phyloP scores from a whole-genome alignment of 345 rosid genomes.

The Gynandropsis gynandra region DNA sequence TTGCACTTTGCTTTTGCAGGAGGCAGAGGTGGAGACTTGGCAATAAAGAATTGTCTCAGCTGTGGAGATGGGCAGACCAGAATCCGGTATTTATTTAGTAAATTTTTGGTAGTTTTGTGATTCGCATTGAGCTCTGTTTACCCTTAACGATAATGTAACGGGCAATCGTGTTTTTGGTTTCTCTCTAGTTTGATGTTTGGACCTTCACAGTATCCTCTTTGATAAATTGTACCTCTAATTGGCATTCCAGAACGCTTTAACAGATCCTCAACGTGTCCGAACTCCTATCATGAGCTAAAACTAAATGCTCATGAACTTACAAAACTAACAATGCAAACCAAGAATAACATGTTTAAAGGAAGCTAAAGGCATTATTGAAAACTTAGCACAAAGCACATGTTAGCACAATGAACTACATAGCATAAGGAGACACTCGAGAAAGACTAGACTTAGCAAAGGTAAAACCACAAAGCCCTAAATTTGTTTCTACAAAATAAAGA shows the following conservation, averaged over 20 bases:
- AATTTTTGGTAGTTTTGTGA: constrained; percentile 1
- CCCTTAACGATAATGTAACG: not conserved
- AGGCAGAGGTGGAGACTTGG: constrained; percentile 88
- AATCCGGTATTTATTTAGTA: constrained; percentile 50
- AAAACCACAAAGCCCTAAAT: no score
- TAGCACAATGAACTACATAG: no score
- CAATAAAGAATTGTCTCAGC: constrained; percentile 91
- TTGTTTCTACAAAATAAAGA: no score
- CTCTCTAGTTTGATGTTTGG: not conserved
- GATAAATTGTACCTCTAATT: constrained; percentile 22
- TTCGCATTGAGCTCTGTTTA: not conserved
- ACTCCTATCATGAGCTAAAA: constrained; percentile 84
- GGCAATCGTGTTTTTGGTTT: constrained; percentile 2
- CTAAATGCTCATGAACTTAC: no score
- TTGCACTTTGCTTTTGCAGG: constrained; percentile 36
- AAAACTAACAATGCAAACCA: no score
- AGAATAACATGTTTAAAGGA: no score
- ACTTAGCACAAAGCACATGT: no score
- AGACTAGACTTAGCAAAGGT: no score
- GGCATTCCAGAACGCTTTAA: constrained; percentile 65
- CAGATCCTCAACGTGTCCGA: constrained; percentile 83
- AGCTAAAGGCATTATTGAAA: no score
- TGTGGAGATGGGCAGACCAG: constrained; percentile 98
- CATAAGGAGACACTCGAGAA: no score
- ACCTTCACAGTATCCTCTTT: constrained; percentile 6